A percentile compares a stretch with the other conserved stretches of the same genome.
Evolutionary conservation across 768 basidiomycete genomes (phyloP).

Genomic region (Suillus brevipes): DNA sequence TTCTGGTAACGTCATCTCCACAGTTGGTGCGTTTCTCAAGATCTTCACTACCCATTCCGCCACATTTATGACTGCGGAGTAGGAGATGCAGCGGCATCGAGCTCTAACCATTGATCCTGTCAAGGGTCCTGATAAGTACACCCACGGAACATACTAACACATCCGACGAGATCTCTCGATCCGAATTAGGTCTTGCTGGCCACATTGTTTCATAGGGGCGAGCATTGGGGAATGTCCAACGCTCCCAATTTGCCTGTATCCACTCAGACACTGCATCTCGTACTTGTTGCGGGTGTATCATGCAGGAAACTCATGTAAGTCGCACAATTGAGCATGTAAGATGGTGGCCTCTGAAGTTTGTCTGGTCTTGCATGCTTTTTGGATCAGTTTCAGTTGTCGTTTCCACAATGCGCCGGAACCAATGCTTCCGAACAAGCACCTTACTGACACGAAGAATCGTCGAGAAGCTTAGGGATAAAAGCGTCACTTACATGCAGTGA

Average conservation of each 20-base stretch:
- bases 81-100: slow-evolving; percentile 53
- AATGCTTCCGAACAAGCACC: too few relatives aligned
- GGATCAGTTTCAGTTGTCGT: too few relatives aligned
- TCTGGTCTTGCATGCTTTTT: slow-evolving; percentile 37
- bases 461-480: slow-evolving; percentile 57
- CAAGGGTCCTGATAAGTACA: slow-evolving; percentile 48
- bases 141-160: slow-evolving; percentile 66
- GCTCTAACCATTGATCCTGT: slow-evolving; percentile 63
- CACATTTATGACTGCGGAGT: slow-evolving; percentile 60
- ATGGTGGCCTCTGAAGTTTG: slow-evolving; percentile 87
- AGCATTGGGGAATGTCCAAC: slow-evolving; percentile 90
- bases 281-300: slow-evolving; percentile 93
- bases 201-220: slow-evolving; percentile 93
- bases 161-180: slow-evolving; percentile 78
- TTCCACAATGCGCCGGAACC: too few relatives aligned
- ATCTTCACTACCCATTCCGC: slow-evolving; percentile 94
- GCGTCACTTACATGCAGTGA: slow-evolving; percentile 26
- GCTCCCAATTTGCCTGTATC: slow-evolving; percentile 84
- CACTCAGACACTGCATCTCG: slow-evolving; percentile 94
- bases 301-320: slow-evolving; percentile 97
- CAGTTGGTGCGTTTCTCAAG: slow-evolving; percentile 83
- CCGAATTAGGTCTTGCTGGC: slow-evolving; percentile 83
- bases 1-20: slow-evolving; percentile 95
- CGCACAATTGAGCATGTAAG: slow-evolving; percentile 89
- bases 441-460: slow-evolving; percentile 97